Evolutionary conservation across 2,329 filamentous ascomycete species (phyloP).

Genomic region (Exophiala calicioides): DNA sequence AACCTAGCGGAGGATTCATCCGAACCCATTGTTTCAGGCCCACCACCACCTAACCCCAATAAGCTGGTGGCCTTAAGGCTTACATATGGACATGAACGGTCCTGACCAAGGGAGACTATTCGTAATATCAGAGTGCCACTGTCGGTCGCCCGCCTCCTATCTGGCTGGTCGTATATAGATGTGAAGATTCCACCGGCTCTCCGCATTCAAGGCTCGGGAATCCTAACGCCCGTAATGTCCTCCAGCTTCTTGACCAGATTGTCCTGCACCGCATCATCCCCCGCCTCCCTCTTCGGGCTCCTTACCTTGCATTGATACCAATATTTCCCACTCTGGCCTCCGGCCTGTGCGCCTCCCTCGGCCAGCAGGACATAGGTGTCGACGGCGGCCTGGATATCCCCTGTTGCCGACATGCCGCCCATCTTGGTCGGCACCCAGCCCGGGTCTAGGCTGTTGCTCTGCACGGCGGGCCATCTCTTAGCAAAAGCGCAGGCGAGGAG

Average conservation of each 20-base stretch:
- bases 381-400: constrained; percentile 49
- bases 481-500: constrained; percentile 59
- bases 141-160: too few species aligned
- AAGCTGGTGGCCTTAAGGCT: too few species aligned
- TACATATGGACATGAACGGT: too few species aligned
- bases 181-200: too few species aligned
- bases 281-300: constrained; percentile 34
- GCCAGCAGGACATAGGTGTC: constrained; percentile 53
- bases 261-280: constrained; percentile 48
- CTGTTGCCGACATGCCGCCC: constrained; percentile 52
- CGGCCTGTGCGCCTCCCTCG: constrained; percentile 40
- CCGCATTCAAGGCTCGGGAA: constrained; percentile 15
- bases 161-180: too few species aligned
- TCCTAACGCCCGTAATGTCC: constrained; percentile 30
- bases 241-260: constrained; percentile 43
- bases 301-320: constrained; percentile 40
- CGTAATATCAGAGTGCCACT: too few species aligned
- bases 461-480: constrained; percentile 47
- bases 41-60: too few species aligned
- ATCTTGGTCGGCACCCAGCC: constrained; percentile 58
- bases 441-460: constrained; percentile 53
- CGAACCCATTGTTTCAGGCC: too few species aligned
- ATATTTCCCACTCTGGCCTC: constrained; percentile 41
- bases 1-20: too few species aligned
- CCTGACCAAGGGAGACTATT: too few species aligned